Conservation (phyloP, 176 grass and related monocot genomes). For the Alopecurus myosuroides region DNA sequence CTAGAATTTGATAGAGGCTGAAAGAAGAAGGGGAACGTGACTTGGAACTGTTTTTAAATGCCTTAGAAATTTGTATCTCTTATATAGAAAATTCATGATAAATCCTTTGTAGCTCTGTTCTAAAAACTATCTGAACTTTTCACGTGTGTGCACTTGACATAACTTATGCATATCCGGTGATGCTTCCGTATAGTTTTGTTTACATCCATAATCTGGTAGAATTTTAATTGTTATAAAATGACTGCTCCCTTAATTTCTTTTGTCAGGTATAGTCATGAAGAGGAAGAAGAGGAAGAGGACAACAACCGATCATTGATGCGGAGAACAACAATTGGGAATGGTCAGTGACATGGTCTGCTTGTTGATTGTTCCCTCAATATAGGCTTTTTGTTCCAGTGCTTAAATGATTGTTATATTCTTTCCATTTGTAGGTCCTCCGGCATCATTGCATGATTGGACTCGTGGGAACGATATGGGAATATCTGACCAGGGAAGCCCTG, state of each 20-base stretch:
- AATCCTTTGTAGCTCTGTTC: neutral
- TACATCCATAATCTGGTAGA: neutral
- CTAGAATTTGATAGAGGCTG: neutral
- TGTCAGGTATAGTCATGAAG: constrained; percentile 80
- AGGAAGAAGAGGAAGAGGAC: constrained; percentile 69
- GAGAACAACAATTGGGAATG: constrained; percentile 97
- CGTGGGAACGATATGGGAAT: constrained; percentile 61
- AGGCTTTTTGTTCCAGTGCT: constrained; percentile 3
- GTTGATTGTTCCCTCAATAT: neutral
- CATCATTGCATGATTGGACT: constrained; percentile 90
- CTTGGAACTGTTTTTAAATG: neutral
- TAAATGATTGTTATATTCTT: constrained; percentile 27
- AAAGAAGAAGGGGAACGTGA: neutral
- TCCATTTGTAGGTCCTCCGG: constrained; percentile 68
- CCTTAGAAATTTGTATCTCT: neutral
- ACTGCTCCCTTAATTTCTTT: constrained; percentile 18
- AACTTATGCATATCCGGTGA: neutral
- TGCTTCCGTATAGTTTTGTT: neutral
- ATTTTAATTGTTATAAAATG: constrained; percentile 18
- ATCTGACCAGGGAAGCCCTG: constrained; percentile 56
- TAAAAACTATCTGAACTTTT: constrained; percentile 1
- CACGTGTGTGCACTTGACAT: neutral
- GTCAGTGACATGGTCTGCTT: constrained; percentile 34
- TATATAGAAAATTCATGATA: neutral
- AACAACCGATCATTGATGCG: constrained; percentile 55